These are phyloP conservation scores for Didymella sp. DNA, from an alignment of 2,329 filamentous ascomycete species.

Conservation along the genomic window DNA sequence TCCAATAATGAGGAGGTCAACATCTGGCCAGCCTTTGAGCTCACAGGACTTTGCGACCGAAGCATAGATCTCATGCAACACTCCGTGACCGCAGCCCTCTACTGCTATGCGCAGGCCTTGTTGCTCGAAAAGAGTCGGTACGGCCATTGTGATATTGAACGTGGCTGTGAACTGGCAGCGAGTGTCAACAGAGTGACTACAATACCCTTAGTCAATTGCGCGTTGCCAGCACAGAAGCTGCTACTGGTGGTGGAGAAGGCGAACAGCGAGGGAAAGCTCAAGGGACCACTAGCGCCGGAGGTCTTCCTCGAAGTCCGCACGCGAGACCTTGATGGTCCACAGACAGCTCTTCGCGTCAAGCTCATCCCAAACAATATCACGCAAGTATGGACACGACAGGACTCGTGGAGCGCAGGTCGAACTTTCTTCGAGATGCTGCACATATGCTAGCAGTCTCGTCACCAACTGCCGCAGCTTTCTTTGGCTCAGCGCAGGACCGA, in stretches of 20 bases:
- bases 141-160: slow-evolving; percentile 28
- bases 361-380: slow-evolving; percentile 10
- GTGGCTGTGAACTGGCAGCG: neutral
- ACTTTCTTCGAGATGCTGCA: slow-evolving; percentile 47
- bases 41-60: slow-evolving; percentile 73
- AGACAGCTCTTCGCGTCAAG: slow-evolving; percentile 20
- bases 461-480: slow-evolving; percentile 43
- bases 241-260: slow-evolving; percentile 1
- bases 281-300: slow-evolving; percentile 35
- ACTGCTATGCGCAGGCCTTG: slow-evolving; percentile 73
- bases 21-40: slow-evolving; percentile 75
- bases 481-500: slow-evolving; percentile 39
- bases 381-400: slow-evolving; percentile 31
- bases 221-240: slow-evolving; percentile 1
- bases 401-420: slow-evolving; percentile 31
- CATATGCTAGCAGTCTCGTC: slow-evolving; percentile 40
- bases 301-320: slow-evolving; percentile 22
- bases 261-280: slow-evolving; percentile 15
- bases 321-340: slow-evolving; percentile 20
- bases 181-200: neutral
- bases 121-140: slow-evolving; percentile 31
- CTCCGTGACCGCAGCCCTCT: slow-evolving; percentile 92
- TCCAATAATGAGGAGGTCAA: slow-evolving; percentile 92
- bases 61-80: slow-evolving; percentile 88
- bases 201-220: neutral